Conservation (phyloP, 352 stramenopile genomes). For the Phytopythium litorale region DNA sequence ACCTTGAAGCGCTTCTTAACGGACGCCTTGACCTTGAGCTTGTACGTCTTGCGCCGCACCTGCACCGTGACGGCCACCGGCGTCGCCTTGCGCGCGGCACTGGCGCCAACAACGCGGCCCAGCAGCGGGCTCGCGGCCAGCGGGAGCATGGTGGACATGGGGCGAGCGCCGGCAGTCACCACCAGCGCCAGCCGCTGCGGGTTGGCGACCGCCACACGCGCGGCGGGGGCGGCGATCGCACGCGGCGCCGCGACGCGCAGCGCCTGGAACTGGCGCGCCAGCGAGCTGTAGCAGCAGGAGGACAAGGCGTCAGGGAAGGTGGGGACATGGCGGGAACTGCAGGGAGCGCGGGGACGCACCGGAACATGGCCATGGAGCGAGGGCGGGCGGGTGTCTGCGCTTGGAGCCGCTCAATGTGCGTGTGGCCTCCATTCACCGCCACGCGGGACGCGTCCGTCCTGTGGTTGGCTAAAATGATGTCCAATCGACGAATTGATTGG, state of each 20-base stretch:
- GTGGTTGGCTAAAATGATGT: not conserved
- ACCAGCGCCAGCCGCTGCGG: slow-evolving; percentile 8
- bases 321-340: not conserved
- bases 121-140: slow-evolving; percentile 17
- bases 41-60: slow-evolving; percentile 70
- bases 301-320: not conserved
- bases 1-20: slow-evolving; percentile 87
- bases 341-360: not conserved
- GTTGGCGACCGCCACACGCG: slow-evolving; percentile 16
- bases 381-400: not conserved
- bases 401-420: not conserved
- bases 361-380: slow-evolving; percentile 4
- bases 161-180: not conserved
- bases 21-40: slow-evolving; percentile 77
- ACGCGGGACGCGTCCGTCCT: not conserved
- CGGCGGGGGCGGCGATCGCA: slow-evolving; percentile 12
- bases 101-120: slow-evolving; percentile 15
- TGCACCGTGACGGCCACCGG: slow-evolving; percentile 14
- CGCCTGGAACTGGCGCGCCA: slow-evolving; percentile 50
- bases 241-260: slow-evolving; percentile 33
- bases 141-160: slow-evolving; percentile 16
- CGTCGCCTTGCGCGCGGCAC: slow-evolving; percentile 19
- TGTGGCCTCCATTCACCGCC: not conserved
- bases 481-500: not conserved
- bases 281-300: slow-evolving; percentile 24